These are phyloP conservation scores for Kurtzmaniella fragi DNA, from an alignment of 805 yeast genomes.

Conservation along the genomic window DNA sequence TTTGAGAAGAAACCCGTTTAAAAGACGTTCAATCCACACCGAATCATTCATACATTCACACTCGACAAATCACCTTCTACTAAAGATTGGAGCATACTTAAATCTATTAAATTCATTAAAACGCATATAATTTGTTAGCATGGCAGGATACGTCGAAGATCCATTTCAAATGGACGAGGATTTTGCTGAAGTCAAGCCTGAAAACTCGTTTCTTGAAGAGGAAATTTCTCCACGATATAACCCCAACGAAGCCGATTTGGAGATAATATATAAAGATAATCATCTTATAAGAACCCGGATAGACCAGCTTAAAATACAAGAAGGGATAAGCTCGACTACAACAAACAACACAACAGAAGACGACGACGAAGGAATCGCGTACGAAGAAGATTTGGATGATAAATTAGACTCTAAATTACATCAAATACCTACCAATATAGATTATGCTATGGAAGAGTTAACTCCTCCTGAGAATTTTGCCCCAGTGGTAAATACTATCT, in stretches of 20 bases:
- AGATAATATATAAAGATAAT: slow-evolving; percentile 10
- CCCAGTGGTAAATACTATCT: slow-evolving; percentile 67
- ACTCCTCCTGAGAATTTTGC: slow-evolving; percentile 91
- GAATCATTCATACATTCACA: too few species aligned
- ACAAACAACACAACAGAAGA: slow-evolving; percentile 22
- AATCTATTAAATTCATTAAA: too few species aligned
- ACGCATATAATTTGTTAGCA: too few species aligned
- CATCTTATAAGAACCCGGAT: slow-evolving; percentile 30
- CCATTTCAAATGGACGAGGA: slow-evolving; percentile 46
- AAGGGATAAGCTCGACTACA: slow-evolving; percentile 5
- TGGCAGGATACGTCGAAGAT: slow-evolving; percentile 29
- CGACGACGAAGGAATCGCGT: slow-evolving; percentile 17
- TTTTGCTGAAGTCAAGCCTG: slow-evolving; percentile 1
- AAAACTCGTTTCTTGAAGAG: slow-evolving; percentile 1
- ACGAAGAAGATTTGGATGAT: slow-evolving; percentile 39
- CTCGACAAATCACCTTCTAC: too few species aligned
- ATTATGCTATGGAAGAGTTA: slow-evolving; percentile 14
- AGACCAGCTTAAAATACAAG: slow-evolving; percentile 20
- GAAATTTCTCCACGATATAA: slow-evolving; percentile 13
- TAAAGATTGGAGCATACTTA: too few species aligned
- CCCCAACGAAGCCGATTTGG: slow-evolving; percentile 5
- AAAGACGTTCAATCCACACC: too few species aligned
- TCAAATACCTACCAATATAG: slow-evolving; percentile 1
- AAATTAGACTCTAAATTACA: slow-evolving; percentile 20
- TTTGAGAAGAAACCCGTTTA: too few species aligned